Percentiles rank a stretch among this genome's conserved stretches.
These are phyloP conservation scores for Pochonia chlamydosporia DNA, from an alignment of 2,329 filamentous ascomycete species.

Conservation along the genomic window DNA sequence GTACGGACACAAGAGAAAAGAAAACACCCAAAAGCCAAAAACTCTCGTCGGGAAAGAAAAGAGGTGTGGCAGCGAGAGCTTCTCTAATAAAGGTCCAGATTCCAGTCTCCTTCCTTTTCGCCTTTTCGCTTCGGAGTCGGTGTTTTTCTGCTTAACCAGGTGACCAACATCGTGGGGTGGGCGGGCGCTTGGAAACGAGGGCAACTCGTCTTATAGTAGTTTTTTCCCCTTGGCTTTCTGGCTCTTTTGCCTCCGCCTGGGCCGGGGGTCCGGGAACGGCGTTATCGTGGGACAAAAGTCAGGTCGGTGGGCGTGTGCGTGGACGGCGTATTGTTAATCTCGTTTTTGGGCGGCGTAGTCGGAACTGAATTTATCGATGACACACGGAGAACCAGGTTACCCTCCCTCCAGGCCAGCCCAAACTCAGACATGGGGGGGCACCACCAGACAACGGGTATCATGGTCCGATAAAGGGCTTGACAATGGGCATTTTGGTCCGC, in stretches of 20 bases:
- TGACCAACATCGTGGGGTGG: slow-evolving; percentile 2
- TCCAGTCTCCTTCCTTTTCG: slow-evolving; percentile 1
- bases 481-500: not conserved
- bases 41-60: not conserved
- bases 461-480: not conserved
- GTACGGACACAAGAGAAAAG: slow-evolving; percentile 3
- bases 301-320: not conserved
- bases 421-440: not conserved
- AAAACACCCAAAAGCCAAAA: slow-evolving; percentile 1
- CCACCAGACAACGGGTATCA: not conserved
- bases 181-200: not conserved
- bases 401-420: too few species aligned
- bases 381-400: too few species aligned
- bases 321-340: not conserved
- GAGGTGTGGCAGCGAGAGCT: not conserved
- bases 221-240: not conserved
- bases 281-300: not conserved
- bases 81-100: slow-evolving; percentile 3
- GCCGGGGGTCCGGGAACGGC: slow-evolving; percentile 9
- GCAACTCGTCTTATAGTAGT: slow-evolving; percentile 4
- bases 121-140: not conserved
- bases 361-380: not conserved
- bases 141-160: slow-evolving; percentile 1
- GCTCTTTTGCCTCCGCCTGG: not conserved
- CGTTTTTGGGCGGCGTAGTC: not conserved